Conservation (phyloP, 305 asterid genomes). For the Plantago rigida region DNA sequence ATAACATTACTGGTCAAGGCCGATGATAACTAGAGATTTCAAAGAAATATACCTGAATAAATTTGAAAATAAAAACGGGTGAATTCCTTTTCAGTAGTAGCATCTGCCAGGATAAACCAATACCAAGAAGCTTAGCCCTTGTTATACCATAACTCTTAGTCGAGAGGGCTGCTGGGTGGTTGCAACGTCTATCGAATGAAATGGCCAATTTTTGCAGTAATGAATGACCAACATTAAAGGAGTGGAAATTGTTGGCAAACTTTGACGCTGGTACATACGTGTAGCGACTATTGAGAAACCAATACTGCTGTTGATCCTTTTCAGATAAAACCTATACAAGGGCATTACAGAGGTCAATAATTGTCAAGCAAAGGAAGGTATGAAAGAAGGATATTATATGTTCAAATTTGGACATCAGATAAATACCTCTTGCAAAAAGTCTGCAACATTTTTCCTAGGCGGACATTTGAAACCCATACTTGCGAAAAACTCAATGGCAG, state of each 20-base stretch:
- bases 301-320: slow-evolving; percentile 69
- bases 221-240: slow-evolving; percentile 43
- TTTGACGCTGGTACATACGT: slow-evolving; percentile 41
- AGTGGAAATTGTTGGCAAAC: slow-evolving; percentile 53
- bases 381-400: slow-evolving; percentile 12
- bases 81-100: slow-evolving; percentile 56
- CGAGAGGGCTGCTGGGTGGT: slow-evolving; percentile 54
- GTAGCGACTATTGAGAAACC: slow-evolving; percentile 46
- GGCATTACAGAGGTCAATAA: slow-evolving; percentile 24
- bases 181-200: slow-evolving; percentile 40
- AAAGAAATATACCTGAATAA: slow-evolving; percentile 42
- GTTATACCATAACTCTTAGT: slow-evolving; percentile 44
- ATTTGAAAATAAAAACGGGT: slow-evolving; percentile 52
- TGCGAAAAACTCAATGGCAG: slow-evolving; percentile 43
- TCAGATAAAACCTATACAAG: slow-evolving; percentile 47
- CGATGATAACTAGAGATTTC: slow-evolving; percentile 10
- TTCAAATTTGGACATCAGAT: slow-evolving; percentile 15
- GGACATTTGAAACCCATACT: slow-evolving; percentile 68
- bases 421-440: slow-evolving; percentile 68
- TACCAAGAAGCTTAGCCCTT: slow-evolving; percentile 41
- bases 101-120: slow-evolving; percentile 60
- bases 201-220: slow-evolving; percentile 42
- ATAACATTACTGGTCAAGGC: slow-evolving; percentile 12
- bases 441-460: slow-evolving; percentile 63
- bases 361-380: neutral